Conservation (phyloP, 2,329 filamentous ascomycete genomes). For the Stenocarpella maydis region DNA sequence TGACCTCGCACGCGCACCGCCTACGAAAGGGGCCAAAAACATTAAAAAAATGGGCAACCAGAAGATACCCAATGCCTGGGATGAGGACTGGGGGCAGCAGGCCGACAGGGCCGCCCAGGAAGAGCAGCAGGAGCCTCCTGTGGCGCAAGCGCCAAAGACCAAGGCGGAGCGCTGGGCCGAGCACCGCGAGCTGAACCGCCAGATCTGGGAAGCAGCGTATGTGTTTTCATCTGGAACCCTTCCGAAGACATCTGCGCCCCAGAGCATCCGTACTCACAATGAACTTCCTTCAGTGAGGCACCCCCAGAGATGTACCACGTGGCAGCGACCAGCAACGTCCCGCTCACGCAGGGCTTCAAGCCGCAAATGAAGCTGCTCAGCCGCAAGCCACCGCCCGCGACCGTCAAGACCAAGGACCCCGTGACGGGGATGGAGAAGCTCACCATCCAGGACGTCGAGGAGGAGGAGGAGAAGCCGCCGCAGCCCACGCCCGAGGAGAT, state of each 20-base stretch:
- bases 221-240: conserved; percentile 40
- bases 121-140: conserved; percentile 47
- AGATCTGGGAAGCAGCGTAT: conserved; percentile 90
- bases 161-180: conserved; percentile 81
- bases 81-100: conserved; percentile 85
- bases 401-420: conserved; percentile 66
- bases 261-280: conserved; percentile 28
- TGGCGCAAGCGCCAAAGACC: conserved; percentile 58
- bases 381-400: conserved; percentile 74
- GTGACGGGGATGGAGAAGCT: conserved; percentile 56
- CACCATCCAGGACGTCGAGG: conserved; percentile 62
- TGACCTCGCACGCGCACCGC: not conserved
- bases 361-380: conserved; percentile 85
- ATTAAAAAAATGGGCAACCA: conserved; percentile 55
- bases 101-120: conserved; percentile 66
- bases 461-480: conserved; percentile 62
- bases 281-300: conserved; percentile 65
- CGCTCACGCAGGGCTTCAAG: conserved; percentile 76
- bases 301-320: conserved; percentile 79
- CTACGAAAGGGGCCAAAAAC: not conserved
- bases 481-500: conserved; percentile 77
- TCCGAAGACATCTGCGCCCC: not conserved
- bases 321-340: conserved; percentile 58
- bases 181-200: conserved; percentile 84
- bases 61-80: conserved; percentile 80